Evolutionary conservation across 331 rosid species (phyloP), one percentile per base, ranked within the genome.

Genomic region (Prunus yedoensis): DNA sequence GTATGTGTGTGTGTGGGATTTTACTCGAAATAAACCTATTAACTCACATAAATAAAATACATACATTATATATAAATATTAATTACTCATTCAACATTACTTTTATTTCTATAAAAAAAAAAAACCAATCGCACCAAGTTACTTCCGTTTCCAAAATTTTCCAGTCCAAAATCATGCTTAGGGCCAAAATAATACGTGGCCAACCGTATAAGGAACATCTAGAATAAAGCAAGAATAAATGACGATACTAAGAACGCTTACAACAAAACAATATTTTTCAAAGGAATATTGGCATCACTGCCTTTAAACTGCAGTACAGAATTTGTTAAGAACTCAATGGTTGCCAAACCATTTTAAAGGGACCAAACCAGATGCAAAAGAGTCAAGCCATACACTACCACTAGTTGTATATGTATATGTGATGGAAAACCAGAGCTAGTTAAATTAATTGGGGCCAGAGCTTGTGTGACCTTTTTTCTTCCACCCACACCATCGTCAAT

Each of bases 391-490:
- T 38, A 20, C 50, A 56, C 18, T 9, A 51, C 38, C 49, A 62
- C 71, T n/a, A 16, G 57, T 21, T 45, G 13, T 18, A 10, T 32
- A 3, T 57, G 43, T 57, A 45, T 72, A 54, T 28, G 38, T 30
- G 46, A 74, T 45, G 18, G 49, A 46, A 62, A 62, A 58, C 56
- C 59, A 70, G 53, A 53, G 70, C 23, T 21, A 53, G 35, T 51
- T 65, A 72, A 62, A 81, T 35, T 64, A 74, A 62, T 25, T 28
- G 35, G 78, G 77, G 58, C 70, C 59, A 71, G 35, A 74, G 58
- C n/a, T 73, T 68, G 71, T 53, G 11, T 57, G 25, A 95, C 98
- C 99, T 95, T 92, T 81, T 74, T 79, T 73, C 78, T 80, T 28
- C 73, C 63, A 70, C 57, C 70, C 78, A 61, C 21, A 71, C 86